Percentiles rank a stretch among this genome's conserved stretches.
phyloP scores from a whole-genome alignment of 1,139 yeast species.

The Candida sp. region DNA sequence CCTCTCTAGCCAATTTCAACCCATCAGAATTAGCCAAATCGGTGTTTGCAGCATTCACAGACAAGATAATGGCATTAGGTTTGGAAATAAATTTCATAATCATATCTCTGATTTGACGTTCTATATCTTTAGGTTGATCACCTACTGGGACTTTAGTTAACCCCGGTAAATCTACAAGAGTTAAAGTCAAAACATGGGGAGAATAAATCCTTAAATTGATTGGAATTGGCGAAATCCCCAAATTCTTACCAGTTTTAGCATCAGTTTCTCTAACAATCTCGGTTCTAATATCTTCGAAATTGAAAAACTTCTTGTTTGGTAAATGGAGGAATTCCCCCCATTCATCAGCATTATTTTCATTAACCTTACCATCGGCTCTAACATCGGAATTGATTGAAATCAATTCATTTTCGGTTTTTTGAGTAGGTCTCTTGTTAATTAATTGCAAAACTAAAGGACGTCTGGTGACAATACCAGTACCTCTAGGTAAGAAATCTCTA shows the following conservation, averaged over 20 bases:
- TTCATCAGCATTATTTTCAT: slow-evolving; percentile 84
- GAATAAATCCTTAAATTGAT: slow-evolving; percentile 93
- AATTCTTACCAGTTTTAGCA: slow-evolving; percentile 86
- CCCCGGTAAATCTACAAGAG: slow-evolving; percentile 97
- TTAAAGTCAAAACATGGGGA: slow-evolving; percentile 92
- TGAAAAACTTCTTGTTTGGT: slow-evolving; percentile 83
- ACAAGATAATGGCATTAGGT: slow-evolving; percentile 92
- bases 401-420: slow-evolving; percentile 22
- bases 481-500: slow-evolving; percentile 91
- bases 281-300: slow-evolving; percentile 86
- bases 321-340: slow-evolving; percentile 98
- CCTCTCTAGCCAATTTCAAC: slow-evolving; percentile 92
- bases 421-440: slow-evolving; percentile 59
- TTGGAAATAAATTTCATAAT: slow-evolving; percentile 88
- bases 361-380: slow-evolving; percentile 41
- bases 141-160: slow-evolving; percentile 99
- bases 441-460: slow-evolving; percentile 85
- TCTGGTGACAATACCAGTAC: slow-evolving; percentile 94
- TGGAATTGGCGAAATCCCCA: slow-evolving; percentile 91
- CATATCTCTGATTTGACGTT: slow-evolving; percentile 93
- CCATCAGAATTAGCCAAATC: slow-evolving; percentile 99
- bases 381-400: slow-evolving; percentile 31
- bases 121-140: slow-evolving; percentile 98
- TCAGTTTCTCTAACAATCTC: slow-evolving; percentile 96
- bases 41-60: slow-evolving; percentile 96